Conservation (phyloP, 1,284 basidiomycete species). For the Moesziomyces globuligerus region DNA sequence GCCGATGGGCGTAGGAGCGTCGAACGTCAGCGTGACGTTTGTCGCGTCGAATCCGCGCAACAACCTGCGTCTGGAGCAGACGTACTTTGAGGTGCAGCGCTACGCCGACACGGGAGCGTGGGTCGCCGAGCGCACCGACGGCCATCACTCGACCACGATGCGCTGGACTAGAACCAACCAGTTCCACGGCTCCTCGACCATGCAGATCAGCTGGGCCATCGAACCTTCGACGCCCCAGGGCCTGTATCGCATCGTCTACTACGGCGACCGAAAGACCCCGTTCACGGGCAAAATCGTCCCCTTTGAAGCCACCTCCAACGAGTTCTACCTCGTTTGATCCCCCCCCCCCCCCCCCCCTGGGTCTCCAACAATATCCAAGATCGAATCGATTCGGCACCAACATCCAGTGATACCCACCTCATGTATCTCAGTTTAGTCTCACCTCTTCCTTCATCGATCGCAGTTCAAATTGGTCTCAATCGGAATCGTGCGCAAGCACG, state of each 20-base stretch:
- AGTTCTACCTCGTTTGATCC: conserved; percentile 39
- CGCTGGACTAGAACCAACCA: conserved; percentile 71
- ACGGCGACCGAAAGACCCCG: conserved; percentile 78
- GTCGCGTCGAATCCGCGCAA: conserved; percentile 84
- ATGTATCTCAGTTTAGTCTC: too few relatives aligned
- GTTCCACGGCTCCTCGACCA: conserved; percentile 29
- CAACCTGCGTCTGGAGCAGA: conserved; percentile 78
- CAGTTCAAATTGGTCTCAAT: too few relatives aligned
- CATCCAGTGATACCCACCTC: too few relatives aligned
- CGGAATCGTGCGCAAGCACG: too few relatives aligned
- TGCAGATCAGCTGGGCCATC: conserved; percentile 48
- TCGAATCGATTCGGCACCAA: too few relatives aligned
- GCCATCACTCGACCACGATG: conserved; percentile 80
- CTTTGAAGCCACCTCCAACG: conserved; percentile 17
- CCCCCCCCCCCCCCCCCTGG: too few relatives aligned
- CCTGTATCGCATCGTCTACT: conserved; percentile 76
- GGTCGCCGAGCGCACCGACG: conserved; percentile 76
- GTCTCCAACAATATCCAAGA: too few relatives aligned
- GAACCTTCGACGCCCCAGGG: conserved; percentile 72
- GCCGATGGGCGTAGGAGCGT: conserved; percentile 4
- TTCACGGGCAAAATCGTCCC: conserved; percentile 46
- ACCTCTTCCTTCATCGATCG: too few relatives aligned
- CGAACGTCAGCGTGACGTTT: conserved; percentile 75
- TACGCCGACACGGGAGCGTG: conserved; percentile 70
- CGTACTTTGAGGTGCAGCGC: conserved; percentile 78